Conservation (phyloP, 805 yeast species). For the Saccharomycodes ludwigii region DNA sequence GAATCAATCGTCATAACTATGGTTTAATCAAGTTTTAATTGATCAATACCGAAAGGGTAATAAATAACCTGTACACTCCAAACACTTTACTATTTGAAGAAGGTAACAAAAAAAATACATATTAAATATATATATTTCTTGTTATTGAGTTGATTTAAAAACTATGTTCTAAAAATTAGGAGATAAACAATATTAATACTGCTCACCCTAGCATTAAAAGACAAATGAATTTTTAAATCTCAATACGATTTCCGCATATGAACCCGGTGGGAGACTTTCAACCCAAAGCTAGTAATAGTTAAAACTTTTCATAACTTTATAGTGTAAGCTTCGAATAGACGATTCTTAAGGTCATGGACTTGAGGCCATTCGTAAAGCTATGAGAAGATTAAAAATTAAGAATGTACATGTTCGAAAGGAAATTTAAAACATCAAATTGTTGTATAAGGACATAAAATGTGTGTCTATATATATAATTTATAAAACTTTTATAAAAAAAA, state of each 20-base stretch:
- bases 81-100: background rate
- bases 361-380: too few species aligned
- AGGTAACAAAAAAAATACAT: background rate
- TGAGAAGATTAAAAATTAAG: too few species aligned
- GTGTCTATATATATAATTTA: too few species aligned
- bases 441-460: too few species aligned
- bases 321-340: constrained; percentile 63
- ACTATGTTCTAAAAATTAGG: too few species aligned
- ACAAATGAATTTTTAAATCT: constrained; percentile 25
- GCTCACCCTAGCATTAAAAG: too few species aligned
- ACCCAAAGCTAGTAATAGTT: constrained; percentile 46
- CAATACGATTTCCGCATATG: constrained; percentile 50
- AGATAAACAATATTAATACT: too few species aligned
- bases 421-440: too few species aligned
- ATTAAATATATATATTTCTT: background rate
- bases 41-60: background rate
- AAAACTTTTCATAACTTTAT: too few species aligned
- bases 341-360: constrained; percentile 63
- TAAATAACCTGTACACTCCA: background rate
- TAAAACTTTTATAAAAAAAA: too few species aligned
- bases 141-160: constrained; percentile 27
- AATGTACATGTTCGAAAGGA: too few species aligned
- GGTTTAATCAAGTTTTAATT: constrained; percentile 31
- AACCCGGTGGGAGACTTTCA: constrained; percentile 73
- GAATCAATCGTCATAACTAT: constrained; percentile 62